Evolutionary conservation across 1,284 basidiomycete species (phyloP), one percentile per base, ranked within the genome.

Genomic region (Porodaedalea pini): DNA sequence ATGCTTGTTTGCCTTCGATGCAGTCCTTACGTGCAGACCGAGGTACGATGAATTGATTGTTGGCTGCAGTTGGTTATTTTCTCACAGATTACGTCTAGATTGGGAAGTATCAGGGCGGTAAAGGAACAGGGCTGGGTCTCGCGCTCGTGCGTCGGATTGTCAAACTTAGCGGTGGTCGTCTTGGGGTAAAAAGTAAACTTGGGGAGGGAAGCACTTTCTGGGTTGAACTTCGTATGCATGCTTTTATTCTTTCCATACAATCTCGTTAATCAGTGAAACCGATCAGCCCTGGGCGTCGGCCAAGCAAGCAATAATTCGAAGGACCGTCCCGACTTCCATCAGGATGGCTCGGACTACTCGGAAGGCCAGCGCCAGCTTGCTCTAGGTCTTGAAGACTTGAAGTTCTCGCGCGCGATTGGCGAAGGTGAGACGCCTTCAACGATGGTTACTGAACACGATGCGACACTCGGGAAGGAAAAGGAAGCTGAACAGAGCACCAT

Each of bases 81-180:
- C 19, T 23, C 31, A 48, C 3, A 3, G 8, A 37, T 7, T 44
- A 27, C 7, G 3, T 25, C 15, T 34, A 63, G 59, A 65, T 65
- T 43, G 64, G 62, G 10, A 57, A 58, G 40, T 62, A 62, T 44
- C 61, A 62, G 19, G 59, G 64, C 32, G 77, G 77, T 8, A 79
- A 79, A 65, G 78, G 79, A 37, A 74, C 73, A 19, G 77, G 78
- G 2, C 66, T 79, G 4, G 80, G 79, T 23, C 68, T 82, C 19
- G 78, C 78, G 4, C 70, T 82, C 39, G 76, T 80, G 3, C 70
- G 76, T 13, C 77, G 79, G 60, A 80, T 81, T 61, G 75, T 81
- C 45, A 74, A 73, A 62, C 69, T 80, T 13, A 72, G 70, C 41
- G 70, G 74, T n/a, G 80, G 79, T 11, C 69, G 78, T 32, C 65